phyloP scores from a whole-genome alignment of 169 alveolate genomes.

The Miamiensis avidus region DNA sequence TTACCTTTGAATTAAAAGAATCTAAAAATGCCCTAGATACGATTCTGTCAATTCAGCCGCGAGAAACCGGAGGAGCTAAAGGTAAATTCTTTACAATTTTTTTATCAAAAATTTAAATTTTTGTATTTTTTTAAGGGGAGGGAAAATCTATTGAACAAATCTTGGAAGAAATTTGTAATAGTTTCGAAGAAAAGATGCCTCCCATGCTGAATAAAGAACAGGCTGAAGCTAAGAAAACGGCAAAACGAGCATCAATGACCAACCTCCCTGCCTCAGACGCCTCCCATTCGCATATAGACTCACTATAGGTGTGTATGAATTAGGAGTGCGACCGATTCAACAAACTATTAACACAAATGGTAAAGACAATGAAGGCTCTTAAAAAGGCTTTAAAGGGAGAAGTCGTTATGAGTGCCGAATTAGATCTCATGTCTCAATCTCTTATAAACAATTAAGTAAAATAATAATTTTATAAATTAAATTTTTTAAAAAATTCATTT shows the following conservation, averaged over 20 bases:
- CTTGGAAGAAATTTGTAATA: slow-evolving; percentile 70
- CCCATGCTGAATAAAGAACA: slow-evolving; percentile 64
- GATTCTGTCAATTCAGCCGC: slow-evolving; percentile 80
- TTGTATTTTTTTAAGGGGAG: slow-evolving; percentile 42
- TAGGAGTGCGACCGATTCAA: slow-evolving; percentile 80
- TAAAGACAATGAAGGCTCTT: slow-evolving; percentile 66
- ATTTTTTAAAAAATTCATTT: too few relatives aligned
- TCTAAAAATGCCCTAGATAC: slow-evolving; percentile 77
- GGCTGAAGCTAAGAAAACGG: slow-evolving; percentile 47
- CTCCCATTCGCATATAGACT: slow-evolving; percentile 11
- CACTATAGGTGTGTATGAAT: slow-evolving; percentile 40
- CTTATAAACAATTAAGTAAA: slow-evolving; percentile 77
- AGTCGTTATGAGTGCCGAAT: slow-evolving; percentile 83
- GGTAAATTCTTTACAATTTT: slow-evolving; percentile 48
- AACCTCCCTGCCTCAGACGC: slow-evolving; percentile 48
- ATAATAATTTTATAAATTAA: slow-evolving; percentile 31
- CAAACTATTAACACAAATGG: slow-evolving; percentile 53
- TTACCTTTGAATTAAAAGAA: slow-evolving; percentile 75
- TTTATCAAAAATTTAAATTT: slow-evolving; percentile 58
- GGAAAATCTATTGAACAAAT: slow-evolving; percentile 64
- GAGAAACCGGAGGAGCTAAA: slow-evolving; percentile 54
- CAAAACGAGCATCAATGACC: slow-evolving; percentile 48
- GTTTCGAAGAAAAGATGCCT: slow-evolving; percentile 53
- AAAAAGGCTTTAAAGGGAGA: slow-evolving; percentile 85
- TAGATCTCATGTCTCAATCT: slow-evolving; percentile 79